Evolutionary conservation across 371 early-diverging fungal species (phyloP), one percentile per base, ranked within the genome.

Genomic region (Haplosporangium sp.): DNA sequence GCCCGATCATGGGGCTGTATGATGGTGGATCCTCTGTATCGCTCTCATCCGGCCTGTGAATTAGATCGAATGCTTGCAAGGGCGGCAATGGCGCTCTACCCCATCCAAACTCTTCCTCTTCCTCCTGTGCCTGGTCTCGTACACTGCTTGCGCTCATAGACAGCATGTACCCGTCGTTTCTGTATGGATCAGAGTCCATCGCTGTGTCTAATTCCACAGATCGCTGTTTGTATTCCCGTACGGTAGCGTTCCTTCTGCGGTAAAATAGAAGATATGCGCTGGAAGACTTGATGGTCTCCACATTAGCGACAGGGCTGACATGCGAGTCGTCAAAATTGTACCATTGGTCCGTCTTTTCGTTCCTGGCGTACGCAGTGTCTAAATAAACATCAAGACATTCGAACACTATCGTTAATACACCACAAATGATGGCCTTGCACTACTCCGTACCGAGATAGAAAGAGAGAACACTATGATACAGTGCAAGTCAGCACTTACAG

Each of bases 281-380:
- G 9, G 84, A 55, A 1, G 95, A 90, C 86, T 90, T 87, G 40
- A 90, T 86, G 20, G 85, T 81, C 8, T 74, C 65, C 21, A 83
- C 88, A 41, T 82, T 73, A 0, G 12, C 12, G 9, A 92, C 87
- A 20, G 85, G 84, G 23, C 86, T 84, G 9, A 96, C 97, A 52
- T 86, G 89, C 5, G 92, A 90, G 75, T 97, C 97, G 73, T 97
- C 94, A 81, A 94, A 97, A 70, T 93, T 86, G 81, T 93, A 96
- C 98, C 98, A 96, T 29, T 88, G 53, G 40, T 71, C 75, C 58
- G 90, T 86, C 42, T 89, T 80, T 41, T 87, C 85, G 64, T 94
- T 96, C 80, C 91, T 91, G 21, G 95, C 96, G 82, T 91, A 95
- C 0, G 96, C 95, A 52, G 97, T 97, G 77, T 96, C 93, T 92